Evolutionary conservation across 768 basidiomycete species (phyloP), one percentile per base, ranked within the genome.

Genomic region (Crucibulum laeve): DNA sequence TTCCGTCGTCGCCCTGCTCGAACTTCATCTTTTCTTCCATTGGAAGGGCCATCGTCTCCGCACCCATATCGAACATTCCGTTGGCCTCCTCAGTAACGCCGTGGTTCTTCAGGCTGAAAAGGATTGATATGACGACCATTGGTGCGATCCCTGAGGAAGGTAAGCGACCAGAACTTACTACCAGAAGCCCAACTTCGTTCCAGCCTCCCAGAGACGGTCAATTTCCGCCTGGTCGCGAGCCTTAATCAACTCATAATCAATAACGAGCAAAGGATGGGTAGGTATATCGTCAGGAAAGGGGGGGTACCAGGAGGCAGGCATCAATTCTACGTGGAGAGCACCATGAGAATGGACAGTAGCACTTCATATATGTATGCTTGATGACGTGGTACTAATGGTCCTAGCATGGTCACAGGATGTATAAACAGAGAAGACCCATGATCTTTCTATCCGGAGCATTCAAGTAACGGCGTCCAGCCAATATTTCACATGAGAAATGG

Each of bases 121-220:
- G 5, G 45, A 19, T 15, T 18, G 15, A 45, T 6, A n/a, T n/a
- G n/a, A n/a, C n/a, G 15, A 37, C 10, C 19, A 37, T 36, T 28
- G 3, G 13, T 6, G 22, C 3, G 14, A 30, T 3, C 14, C 23
- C n/a, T 24, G 5, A 22, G 15, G 37, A 5, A 13, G 13, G n/a
- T 5, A 15, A 3, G 25, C 21, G 17, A 11, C 8, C 21, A 23
- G 34, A 23, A 74, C 79, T 56, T 54, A 80, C 77, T 82, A 83
- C 78, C 80, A 85, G 56, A 85, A 84, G 2, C 81, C 80, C 1
- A 82, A 64, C 35, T 72, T 65, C 0, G 75, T 80, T 5, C 73
- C 76, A 1, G 80, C 80, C 37, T 71, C 59, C 76, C 76, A 82
- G 1, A 85, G 67, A 38, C 61, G 65, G 25, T 74, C 67, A 5